These are phyloP conservation scores for Bertia moriformis DNA, from an alignment of 2,329 filamentous ascomycete genomes.

Conservation along the genomic window DNA sequence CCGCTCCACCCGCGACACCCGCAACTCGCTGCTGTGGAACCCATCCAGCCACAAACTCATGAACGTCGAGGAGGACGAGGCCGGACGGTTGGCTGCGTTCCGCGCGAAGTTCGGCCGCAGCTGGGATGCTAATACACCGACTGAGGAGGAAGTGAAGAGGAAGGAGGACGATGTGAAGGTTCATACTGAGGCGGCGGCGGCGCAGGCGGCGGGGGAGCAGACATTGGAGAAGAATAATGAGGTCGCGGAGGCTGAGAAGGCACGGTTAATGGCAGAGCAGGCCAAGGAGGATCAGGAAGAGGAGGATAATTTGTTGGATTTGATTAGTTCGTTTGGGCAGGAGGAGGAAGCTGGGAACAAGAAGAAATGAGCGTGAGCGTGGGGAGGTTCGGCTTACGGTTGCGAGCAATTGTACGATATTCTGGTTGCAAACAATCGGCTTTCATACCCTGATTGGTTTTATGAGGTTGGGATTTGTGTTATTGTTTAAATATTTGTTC, in stretches of 20 bases:
- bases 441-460: too few relatives aligned
- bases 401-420: too few relatives aligned
- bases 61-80: constrained; percentile 55
- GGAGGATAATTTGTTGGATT: constrained; percentile 1
- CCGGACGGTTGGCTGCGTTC: constrained; percentile 46
- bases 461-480: too few relatives aligned
- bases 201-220: constrained; percentile 12
- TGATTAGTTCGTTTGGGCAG: constrained; percentile 2
- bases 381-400: background rate
- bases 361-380: background rate
- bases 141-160: constrained; percentile 16
- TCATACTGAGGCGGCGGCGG: constrained; percentile 34
- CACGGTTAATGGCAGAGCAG: too few relatives aligned
- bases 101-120: constrained; percentile 45
- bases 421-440: too few relatives aligned
- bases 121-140: constrained; percentile 32
- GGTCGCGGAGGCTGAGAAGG: background rate
- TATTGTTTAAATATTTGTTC: too few relatives aligned
- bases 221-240: too few relatives aligned
- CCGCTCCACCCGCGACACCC: constrained; percentile 36
- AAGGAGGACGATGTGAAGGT: constrained; percentile 33
- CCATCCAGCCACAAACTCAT: constrained; percentile 44
- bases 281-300: background rate
- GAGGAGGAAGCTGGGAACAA: background rate
- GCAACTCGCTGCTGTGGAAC: constrained; percentile 53